phyloP scores from a whole-genome alignment of 495 filamentous ascomycete genomes.

The Podospora bellae-mahoneyi region DNA sequence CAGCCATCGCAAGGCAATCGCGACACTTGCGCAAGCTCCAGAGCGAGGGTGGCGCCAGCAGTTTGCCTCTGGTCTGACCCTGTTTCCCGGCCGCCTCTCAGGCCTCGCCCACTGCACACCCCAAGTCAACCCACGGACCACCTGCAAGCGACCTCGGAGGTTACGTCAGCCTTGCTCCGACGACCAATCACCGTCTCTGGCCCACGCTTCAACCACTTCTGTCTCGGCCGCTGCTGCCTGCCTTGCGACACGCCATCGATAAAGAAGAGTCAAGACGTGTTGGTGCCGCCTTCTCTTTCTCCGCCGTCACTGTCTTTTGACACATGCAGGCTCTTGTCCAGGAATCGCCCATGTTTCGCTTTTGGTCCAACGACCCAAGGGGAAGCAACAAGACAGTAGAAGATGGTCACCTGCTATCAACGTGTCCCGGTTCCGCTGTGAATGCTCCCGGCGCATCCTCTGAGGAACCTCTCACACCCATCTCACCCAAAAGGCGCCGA shows the following conservation, averaged over 20 bases:
- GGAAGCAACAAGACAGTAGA: slow-evolving; percentile 43
- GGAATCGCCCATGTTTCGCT: slow-evolving; percentile 42
- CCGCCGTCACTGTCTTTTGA: slow-evolving; percentile 17
- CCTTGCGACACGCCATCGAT: slow-evolving; percentile 14
- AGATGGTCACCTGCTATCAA: slow-evolving; percentile 17
- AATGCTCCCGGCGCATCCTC: slow-evolving; percentile 13
- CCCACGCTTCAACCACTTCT: slow-evolving; percentile 10
- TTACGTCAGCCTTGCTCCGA: slow-evolving; percentile 41
- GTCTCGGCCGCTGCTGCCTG: slow-evolving; percentile 27
- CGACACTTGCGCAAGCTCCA: slow-evolving; percentile 10
- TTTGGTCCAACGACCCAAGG: slow-evolving; percentile 49
- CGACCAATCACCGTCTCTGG: slow-evolving; percentile 18
- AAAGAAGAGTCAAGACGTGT: slow-evolving; percentile 18
- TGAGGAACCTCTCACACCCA: slow-evolving; percentile 16
- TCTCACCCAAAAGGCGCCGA: slow-evolving; percentile 36
- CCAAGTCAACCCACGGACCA: slow-evolving; percentile 30
- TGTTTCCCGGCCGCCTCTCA: background rate
- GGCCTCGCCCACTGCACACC: slow-evolving; percentile 12
- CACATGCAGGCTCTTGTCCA: background rate
- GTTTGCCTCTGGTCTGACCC: slow-evolving; percentile 18
- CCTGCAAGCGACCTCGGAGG: slow-evolving; percentile 22
- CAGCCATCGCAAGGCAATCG: slow-evolving; percentile 16
- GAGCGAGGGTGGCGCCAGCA: slow-evolving; percentile 23
- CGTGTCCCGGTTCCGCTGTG: slow-evolving; percentile 14
- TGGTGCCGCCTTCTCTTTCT: slow-evolving; percentile 25